A percentile compares a stretch with the other conserved stretches of the same genome.
Conservation (phyloP, 2,329 filamentous ascomycete genomes). For the Trichoderma oligosporum region DNA sequence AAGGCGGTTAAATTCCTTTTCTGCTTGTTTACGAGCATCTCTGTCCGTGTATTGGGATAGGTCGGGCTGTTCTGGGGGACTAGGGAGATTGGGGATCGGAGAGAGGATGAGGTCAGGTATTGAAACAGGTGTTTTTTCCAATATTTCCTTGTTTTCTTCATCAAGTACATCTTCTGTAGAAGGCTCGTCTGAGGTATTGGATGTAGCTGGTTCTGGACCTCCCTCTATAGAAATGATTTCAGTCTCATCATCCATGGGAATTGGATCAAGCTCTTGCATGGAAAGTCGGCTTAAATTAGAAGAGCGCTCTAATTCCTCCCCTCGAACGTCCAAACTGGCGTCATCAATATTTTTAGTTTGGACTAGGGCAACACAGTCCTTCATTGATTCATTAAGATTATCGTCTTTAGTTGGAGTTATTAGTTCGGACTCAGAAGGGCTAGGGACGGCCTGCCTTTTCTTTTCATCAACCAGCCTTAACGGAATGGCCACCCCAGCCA, state of each 20-base stretch:
- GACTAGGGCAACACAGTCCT: not conserved
- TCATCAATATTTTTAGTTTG: not conserved
- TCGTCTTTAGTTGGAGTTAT: not conserved
- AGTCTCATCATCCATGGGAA: conserved; percentile 36
- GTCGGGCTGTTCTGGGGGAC: conserved; percentile 46
- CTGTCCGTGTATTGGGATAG: conserved; percentile 58
- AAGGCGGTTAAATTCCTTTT: conserved; percentile 61
- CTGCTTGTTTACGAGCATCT: conserved; percentile 61
- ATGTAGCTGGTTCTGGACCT: not conserved
- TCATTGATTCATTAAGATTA: not conserved
- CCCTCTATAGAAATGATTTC: conserved; percentile 12
- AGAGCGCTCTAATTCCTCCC: not conserved
- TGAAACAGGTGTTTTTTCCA: not conserved
- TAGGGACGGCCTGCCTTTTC: not conserved
- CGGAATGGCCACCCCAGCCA: not conserved
- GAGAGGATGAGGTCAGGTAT: conserved; percentile 33
- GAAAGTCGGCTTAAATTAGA: conserved; percentile 25
- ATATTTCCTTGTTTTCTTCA: no score
- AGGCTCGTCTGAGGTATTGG: not conserved
- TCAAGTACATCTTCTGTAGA: not conserved
- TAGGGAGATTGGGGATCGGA: conserved; percentile 48
- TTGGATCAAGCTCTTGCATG: conserved; percentile 39
- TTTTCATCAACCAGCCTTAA: not conserved
- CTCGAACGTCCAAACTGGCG: not conserved
- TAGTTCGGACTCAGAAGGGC: not conserved